Evolutionary conservation across 805 yeast genomes (phyloP).

Genomic region (Wickerhamomyces rabaulensis): DNA sequence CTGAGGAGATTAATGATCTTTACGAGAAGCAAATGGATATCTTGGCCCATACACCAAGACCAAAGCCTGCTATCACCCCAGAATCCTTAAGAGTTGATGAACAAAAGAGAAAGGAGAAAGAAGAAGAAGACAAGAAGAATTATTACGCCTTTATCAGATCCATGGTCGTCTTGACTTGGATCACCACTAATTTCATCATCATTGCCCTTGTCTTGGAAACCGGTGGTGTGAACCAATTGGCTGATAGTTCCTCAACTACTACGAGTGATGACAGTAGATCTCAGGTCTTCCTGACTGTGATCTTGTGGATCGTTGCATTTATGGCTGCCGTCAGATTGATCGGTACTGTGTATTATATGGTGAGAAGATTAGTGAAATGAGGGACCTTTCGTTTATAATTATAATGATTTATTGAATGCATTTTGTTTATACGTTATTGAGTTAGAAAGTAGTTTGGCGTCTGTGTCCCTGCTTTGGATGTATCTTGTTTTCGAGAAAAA

Average conservation of each 20-base stretch:
- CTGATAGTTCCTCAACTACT: conserved; percentile 10
- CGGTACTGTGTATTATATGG: conserved; percentile 64
- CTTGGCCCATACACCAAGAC: conserved; percentile 35
- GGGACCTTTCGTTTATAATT: neutral
- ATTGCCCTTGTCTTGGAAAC: conserved; percentile 80
- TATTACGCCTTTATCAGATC: conserved; percentile 91
- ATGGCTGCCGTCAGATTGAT: conserved; percentile 79
- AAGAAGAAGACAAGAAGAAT: conserved; percentile 58
- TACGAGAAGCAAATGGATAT: conserved; percentile 62
- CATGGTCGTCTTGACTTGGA: conserved; percentile 84
- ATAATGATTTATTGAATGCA: neutral
- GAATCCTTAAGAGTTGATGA: conserved; percentile 28
- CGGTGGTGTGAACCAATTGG: conserved; percentile 61
- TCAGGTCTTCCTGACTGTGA: conserved; percentile 69
- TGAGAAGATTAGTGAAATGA: conserved; percentile 27
- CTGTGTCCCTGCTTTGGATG: too few relatives aligned
- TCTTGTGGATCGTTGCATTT: conserved; percentile 90
- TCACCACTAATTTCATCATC: conserved; percentile 76
- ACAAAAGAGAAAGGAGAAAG: conserved; percentile 29
- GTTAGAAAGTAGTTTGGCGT: neutral
- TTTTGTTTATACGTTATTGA: too few relatives aligned
- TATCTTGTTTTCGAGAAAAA: too few relatives aligned
- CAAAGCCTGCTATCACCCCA: conserved; percentile 20
- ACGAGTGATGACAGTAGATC: conserved; percentile 38
- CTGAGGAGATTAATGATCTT: conserved; percentile 67